Base-by-base conservation (phyloP, 225 moss, liverwort and hornwort genomes). In the Bryoerythrophyllum caledonicum region DNA sequence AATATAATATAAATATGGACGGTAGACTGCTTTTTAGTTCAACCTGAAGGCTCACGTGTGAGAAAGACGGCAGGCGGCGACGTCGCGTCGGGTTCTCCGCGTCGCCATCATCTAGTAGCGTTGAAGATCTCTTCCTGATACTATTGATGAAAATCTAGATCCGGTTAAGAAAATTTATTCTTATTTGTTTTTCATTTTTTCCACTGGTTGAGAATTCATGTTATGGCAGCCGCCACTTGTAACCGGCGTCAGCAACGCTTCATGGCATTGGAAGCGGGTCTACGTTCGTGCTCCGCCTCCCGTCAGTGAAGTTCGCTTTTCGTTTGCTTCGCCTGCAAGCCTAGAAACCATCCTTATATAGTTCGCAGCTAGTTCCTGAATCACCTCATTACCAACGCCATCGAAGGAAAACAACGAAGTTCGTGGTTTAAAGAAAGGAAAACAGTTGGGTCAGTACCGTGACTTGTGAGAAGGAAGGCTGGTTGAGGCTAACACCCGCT, bases 221-320 rank as follows among this genome's bases (percentile, higher is more conserved):
- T 58, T 40, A 1, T 49, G 48, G 19, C 43, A 63, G 81, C 81
- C 78, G 85, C 80, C 78, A 78, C 57, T 48, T 84, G 67, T 66
- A 78, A 32, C 49, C 35, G 62, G 28, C 4, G n/a, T 24, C 25
- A 38, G 38, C 38, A 6, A 32, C 21, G 64, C 68, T 73, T 17
- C 28, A 30, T 19, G 44, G 4, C 15, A 13, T 14, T 14, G 17
- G 48, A 16, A 58, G 14, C 3, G 28, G 60, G 12, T 7, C 20
- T 6, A 12, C 71, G 15, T 44, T 64, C 43, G 15, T 41, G 65
- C 72, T 85, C 59, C 68, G 72, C 81, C 81, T 72, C 68, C 75
- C 75, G 11, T 40, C 67, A 14, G 38, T 5, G 6, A 49, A 49
- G 48, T 19, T 49, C 57, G 12, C 74, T 74, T 70, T 59, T 15